Base-by-base conservation (phyloP, 495 filamentous ascomycete species). In the Xylaria curta region DNA sequence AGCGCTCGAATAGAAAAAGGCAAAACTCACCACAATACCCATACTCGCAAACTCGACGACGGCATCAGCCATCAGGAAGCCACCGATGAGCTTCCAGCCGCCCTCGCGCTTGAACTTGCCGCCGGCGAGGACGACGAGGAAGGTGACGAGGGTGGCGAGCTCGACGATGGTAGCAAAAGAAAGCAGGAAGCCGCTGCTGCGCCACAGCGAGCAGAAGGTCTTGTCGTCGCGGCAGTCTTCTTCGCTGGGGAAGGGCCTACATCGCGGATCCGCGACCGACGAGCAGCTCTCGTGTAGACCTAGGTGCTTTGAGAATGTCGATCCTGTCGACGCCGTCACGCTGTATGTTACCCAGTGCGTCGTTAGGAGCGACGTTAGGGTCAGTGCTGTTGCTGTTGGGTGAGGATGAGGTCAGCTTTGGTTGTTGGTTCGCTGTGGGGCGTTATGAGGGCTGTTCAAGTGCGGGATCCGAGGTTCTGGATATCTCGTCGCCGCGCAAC, bases 121-220 rank as follows among this genome's bases (percentile, higher is more conserved):
- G 13, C 95, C 94, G 1, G 85, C 81, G 68, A 97, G 80, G 44
- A 97, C 88, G 26, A 94, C 86, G 56, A 91, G 74, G 79, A 93
- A 97, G 3, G 90, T 86, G 15, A 97, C 89, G 19, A 97, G 78
- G 54, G 88, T 89, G 65, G 91, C 91, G 21, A 92, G 86, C 82
- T 97, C 89, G 38, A 94, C 73, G 47, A 97, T 88, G 44, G 93
- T 85, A 31, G 92, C 88, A 73, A 97, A 92, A 66, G 87, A 91
- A 89, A 97, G 93, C 66, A 97, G 82, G 79, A 97, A 97, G 12
- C 92, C 94, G 68, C 93, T 89, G 53, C 90, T 91, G 42, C 93
- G 88, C 95, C 95, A 98, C 88, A 97, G 92, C 72, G 89, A 91
- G 82, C 95, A 97, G 85, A 98, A 97, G 80, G 90, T 89, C 38